phyloP scores from a whole-genome alignment of 139 green algal genomes.

The Auxenochlorella pyrenoidosa region DNA sequence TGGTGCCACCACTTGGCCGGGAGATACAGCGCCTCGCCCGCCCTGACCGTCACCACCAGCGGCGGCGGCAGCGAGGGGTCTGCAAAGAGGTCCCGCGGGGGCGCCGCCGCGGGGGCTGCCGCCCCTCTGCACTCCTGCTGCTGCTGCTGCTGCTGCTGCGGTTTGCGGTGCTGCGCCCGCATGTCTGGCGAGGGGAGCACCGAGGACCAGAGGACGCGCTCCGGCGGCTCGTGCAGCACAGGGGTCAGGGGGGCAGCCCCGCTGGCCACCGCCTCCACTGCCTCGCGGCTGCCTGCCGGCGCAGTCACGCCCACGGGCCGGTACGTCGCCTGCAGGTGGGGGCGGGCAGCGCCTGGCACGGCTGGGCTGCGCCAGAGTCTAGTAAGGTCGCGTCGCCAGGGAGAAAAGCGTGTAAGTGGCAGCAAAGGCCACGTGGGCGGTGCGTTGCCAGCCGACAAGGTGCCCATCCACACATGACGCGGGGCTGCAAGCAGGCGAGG shows the following conservation, averaged over 20 bases:
- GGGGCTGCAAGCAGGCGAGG: too few species aligned
- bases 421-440: too few species aligned
- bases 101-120: not conserved
- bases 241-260: not conserved
- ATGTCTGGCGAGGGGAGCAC: not conserved
- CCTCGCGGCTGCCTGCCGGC: not conserved
- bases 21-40: slow-evolving; percentile 83
- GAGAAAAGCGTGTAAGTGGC: too few species aligned
- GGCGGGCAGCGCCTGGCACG: too few species aligned
- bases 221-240: not conserved
- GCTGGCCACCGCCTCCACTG: not conserved
- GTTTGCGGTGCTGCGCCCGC: too few species aligned
- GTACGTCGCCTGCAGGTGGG: slow-evolving; percentile 32
- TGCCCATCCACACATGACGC: too few species aligned
- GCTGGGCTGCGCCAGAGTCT: too few species aligned
- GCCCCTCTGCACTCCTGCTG: not conserved
- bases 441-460: too few species aligned
- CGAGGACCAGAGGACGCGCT: not conserved
- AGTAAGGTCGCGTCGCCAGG: too few species aligned
- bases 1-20: slow-evolving; percentile 82
- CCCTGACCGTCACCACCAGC: slow-evolving; percentile 53
- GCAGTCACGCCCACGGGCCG: not conserved
- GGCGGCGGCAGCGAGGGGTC: slow-evolving; percentile 54
- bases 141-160: not conserved
- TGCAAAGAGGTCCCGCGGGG: slow-evolving; percentile 31